These are phyloP conservation scores for Botryosphaeria dothidea DNA, from an alignment of 2,329 filamentous ascomycete species.

Conservation along the genomic window DNA sequence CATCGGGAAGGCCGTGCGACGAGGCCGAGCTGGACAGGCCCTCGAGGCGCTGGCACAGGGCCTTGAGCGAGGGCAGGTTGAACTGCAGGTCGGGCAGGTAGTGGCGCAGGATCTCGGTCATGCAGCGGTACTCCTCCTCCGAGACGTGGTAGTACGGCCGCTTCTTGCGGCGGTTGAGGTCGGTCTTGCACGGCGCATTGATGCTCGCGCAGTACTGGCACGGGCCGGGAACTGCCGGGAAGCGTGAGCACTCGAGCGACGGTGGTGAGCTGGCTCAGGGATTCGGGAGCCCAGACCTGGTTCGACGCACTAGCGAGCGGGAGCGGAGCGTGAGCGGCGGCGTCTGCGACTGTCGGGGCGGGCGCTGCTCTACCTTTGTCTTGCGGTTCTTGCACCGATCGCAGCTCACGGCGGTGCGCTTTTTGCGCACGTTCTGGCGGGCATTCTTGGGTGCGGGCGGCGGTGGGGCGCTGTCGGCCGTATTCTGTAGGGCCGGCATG, in stretches of 20 bases:
- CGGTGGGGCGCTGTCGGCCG: neutral
- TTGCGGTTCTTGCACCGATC: slow-evolving; percentile 40
- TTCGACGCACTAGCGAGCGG: slow-evolving; percentile 36
- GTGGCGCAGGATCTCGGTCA: slow-evolving; percentile 38
- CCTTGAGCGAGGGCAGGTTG: slow-evolving; percentile 34
- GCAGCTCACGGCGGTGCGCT: slow-evolving; percentile 27
- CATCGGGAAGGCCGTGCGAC: neutral
- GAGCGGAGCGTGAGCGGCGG: slow-evolving; percentile 31
- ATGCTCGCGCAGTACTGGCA: slow-evolving; percentile 41
- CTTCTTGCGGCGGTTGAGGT: slow-evolving; percentile 35
- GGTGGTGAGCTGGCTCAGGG: neutral
- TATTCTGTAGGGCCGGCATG: neutral
- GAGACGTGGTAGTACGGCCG: slow-evolving; percentile 42
- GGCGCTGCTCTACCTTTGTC: slow-evolving; percentile 31
- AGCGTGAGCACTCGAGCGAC: neutral
- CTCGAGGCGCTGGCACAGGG: slow-evolving; percentile 23
- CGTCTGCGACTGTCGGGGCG: slow-evolving; percentile 1
- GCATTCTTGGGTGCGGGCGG: neutral
- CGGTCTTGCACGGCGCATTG: slow-evolving; percentile 36
- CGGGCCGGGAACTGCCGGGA: slow-evolving; percentile 36
- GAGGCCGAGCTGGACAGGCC: neutral
- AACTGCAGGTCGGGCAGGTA: slow-evolving; percentile 39
- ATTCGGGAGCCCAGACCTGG: slow-evolving; percentile 31
- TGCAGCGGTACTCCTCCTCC: slow-evolving; percentile 41
- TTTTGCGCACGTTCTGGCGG: neutral